Evolutionary conservation across 768 basidiomycete genomes (phyloP).

Genomic region (Leccinum broughii): DNA sequence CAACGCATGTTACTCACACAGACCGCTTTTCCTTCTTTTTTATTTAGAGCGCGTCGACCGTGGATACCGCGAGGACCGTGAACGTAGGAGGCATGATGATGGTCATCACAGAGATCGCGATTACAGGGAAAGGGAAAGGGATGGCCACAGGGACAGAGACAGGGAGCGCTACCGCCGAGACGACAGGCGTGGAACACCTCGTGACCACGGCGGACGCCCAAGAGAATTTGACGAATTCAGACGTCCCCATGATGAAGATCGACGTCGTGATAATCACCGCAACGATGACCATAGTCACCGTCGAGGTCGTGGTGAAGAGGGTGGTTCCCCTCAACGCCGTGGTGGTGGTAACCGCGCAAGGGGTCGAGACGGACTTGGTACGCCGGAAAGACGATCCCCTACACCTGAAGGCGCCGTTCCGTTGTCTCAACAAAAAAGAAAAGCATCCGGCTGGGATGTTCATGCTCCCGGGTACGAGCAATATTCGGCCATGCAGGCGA

Average conservation of each 20-base stretch:
- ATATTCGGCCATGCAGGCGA: slow-evolving; percentile 95
- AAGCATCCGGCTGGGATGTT: slow-evolving; percentile 95
- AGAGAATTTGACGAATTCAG: slow-evolving; percentile 49
- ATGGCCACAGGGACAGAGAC: slow-evolving; percentile 34
- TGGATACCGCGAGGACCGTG: slow-evolving; percentile 63
- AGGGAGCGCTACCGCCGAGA: slow-evolving; percentile 44
- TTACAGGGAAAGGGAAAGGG: slow-evolving; percentile 39
- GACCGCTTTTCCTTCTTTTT: slow-evolving; percentile 45
- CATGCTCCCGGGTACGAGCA: slow-evolving; percentile 95
- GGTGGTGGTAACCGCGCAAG: slow-evolving; percentile 53
- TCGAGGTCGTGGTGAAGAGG: slow-evolving; percentile 41
- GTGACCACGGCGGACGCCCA: slow-evolving; percentile 47
- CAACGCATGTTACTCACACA: slow-evolving; percentile 52
- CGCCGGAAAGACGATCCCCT: slow-evolving; percentile 81
- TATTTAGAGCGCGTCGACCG: slow-evolving; percentile 48
- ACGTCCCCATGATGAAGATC: slow-evolving; percentile 50
- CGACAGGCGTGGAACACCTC: slow-evolving; percentile 49
- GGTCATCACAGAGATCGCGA: slow-evolving; percentile 55
- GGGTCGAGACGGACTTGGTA: slow-evolving; percentile 50
- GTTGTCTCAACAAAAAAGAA: slow-evolving; percentile 82
- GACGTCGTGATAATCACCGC: slow-evolving; percentile 48
- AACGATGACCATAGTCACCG: slow-evolving; percentile 39
- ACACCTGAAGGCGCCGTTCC: slow-evolving; percentile 85
- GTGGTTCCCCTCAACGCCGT: slow-evolving; percentile 37
- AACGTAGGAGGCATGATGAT: slow-evolving; percentile 64